These are phyloP conservation scores for Phytophthora rubi DNA, from an alignment of 352 stramenopile genomes.

Conservation along the genomic window DNA sequence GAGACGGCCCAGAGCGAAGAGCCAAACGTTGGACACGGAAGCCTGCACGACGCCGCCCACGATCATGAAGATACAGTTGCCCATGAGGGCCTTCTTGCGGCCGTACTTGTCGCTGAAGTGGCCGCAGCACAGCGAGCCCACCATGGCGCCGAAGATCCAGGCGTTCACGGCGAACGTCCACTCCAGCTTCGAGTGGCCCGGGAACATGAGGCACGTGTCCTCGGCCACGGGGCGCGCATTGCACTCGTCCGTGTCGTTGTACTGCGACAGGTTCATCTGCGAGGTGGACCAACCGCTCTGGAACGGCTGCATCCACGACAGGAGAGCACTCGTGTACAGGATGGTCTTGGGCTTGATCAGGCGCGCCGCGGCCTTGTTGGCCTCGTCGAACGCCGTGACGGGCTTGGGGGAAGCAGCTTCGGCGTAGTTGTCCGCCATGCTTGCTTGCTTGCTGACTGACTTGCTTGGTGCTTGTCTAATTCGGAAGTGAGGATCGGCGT, in stretches of 20 bases:
- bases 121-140: slow-evolving; percentile 6
- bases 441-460: not conserved
- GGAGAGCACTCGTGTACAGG: not conserved
- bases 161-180: slow-evolving; percentile 18
- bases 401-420: slow-evolving; percentile 11
- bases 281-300: not conserved
- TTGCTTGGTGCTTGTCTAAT: slow-evolving; percentile 32
- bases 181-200: slow-evolving; percentile 24
- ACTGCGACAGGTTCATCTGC: no score
- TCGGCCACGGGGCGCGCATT: slow-evolving; percentile 18
- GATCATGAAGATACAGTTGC: not conserved
- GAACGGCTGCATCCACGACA: not conserved
- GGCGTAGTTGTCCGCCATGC: slow-evolving; percentile 12
- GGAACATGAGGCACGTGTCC: slow-evolving; percentile 25
- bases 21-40: no score
- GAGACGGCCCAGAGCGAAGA: no score
- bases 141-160: slow-evolving; percentile 10
- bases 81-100: slow-evolving; percentile 7
- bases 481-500: slow-evolving; percentile 19
- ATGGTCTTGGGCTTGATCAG: not conserved
- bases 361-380: slow-evolving; percentile 1
- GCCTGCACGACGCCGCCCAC: no score
- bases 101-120: slow-evolving; percentile 9
- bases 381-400: slow-evolving; percentile 2
- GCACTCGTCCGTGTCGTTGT: slow-evolving; percentile 3